Base-by-base conservation (phyloP, 2,329 filamentous ascomycete genomes). In the Coniochaeta sp. region DNA sequence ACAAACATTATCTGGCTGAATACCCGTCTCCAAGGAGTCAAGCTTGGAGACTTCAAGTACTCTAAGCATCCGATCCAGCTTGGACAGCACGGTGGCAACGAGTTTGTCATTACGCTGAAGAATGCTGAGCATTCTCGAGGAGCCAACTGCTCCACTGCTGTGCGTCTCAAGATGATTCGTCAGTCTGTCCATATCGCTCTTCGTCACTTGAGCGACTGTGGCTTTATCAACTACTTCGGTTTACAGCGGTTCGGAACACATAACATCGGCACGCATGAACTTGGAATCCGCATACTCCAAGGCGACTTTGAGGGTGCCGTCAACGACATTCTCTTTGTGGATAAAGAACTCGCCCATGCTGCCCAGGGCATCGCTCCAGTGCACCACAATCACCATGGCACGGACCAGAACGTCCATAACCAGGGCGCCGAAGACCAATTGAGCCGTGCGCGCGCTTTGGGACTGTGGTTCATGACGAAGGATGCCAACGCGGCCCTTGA, bases 141-240 rank as follows among this genome's bases (percentile, higher is more conserved):
- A 42, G 69, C 72, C 17, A 66, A 68, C n/a, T 67, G 75, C 57
- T 72, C 81, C 40, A 78, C 86, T 10, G 79, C 79, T 60, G 72
- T 80, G 16, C 79, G 70, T 59, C 72, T 74, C 65, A 74, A 71
- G 66, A 74, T 71, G 68, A 76, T 72, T 58, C 74, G 77, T 70
- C 70, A 78, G 6, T 76, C 84, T 34, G 77, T 91, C 63, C 70
- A 81, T 62, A 69, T 79, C 62, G 81, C 90, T 1, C 77, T 96
- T 57, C 77, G 82, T 47, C 84, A 88, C 63, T 84, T 98, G 65
- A 79, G 82, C 59, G 76, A 85, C 50, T 82, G 88, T 52, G 95
- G 95, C 2, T 99, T 96, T 79, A 87, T 99, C 74, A 99, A 99
- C 75, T 99, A 98, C 77, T 99, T 93, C 70, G 95, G 95, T 9